phyloP scores from a whole-genome alignment of 306 rosid species.

The Dalbergia cochinchinensis region DNA sequence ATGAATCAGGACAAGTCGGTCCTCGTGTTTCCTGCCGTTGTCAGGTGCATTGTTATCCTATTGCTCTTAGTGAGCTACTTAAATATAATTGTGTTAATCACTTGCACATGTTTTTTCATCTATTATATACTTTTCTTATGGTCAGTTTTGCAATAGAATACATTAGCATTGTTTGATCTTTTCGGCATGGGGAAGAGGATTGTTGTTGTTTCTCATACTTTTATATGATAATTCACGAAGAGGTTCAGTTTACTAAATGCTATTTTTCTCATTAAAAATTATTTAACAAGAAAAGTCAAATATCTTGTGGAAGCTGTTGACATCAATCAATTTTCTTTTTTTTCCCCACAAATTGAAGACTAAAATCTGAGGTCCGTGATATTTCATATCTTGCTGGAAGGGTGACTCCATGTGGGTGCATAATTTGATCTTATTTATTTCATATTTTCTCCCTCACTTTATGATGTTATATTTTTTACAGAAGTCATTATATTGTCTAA shows the following conservation, averaged over 20 bases:
- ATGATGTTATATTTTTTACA: conserved; percentile 34
- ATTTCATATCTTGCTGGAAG: conserved; percentile 29
- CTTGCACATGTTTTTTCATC: conserved; percentile 25
- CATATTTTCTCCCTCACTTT: conserved; percentile 11
- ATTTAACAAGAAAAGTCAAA: conserved; percentile 21
- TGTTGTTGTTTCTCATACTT: not conserved
- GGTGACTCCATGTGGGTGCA: conserved; percentile 26
- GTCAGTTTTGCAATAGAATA: not conserved
- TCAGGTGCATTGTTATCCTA: conserved; percentile 64
- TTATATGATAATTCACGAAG: conserved; percentile 30
- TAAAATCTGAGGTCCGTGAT: conserved; percentile 17
- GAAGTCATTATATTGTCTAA: conserved; percentile 28
- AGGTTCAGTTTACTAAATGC: conserved; percentile 13
- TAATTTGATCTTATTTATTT: conserved; percentile 33
- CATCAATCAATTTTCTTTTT: conserved; percentile 12
- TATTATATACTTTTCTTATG: conserved; percentile 23
- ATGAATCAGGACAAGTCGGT: conserved; percentile 91
- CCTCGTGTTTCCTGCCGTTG: conserved; percentile 94
- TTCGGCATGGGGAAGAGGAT: too few species aligned
- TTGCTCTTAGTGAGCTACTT: conserved; percentile 18
- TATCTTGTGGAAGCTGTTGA: conserved; percentile 24
- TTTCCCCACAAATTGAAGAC: not conserved
- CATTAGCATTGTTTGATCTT: not conserved
- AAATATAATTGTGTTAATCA: conserved; percentile 7
- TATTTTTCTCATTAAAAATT: conserved; percentile 21